Base-by-base conservation (phyloP, 768 basidiomycete species). In the Fistulinella prunicolor region DNA sequence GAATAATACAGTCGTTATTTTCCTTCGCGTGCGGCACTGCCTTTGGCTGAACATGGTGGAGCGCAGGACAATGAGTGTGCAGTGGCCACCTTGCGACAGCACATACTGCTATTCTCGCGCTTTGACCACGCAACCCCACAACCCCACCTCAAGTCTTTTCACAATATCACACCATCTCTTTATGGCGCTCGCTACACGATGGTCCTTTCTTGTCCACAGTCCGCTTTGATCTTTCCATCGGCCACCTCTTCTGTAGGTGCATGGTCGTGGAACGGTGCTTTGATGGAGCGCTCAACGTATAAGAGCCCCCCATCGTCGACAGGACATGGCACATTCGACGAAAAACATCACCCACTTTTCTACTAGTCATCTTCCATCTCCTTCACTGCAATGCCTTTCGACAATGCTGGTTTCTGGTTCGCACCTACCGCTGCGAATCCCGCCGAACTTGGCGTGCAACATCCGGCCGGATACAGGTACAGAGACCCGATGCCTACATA, bases 361-460 rank as follows among this genome's bases (percentile, higher is more conserved):
- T 1, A 14, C 36, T 32, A 6, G 14, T 29, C 22, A 14, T 26
- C 29, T 19, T 23, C 12, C 3, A 10, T 32, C 13, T 30, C 36
- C 37, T 12, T 12, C 10, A 21, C 23, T 13, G 9, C 17, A 0
- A 60, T 59, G 58, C 30, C 42, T 26, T 10, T 32, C 8, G 23
- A 57, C 20, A 9, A 6, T 0, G 19, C 9, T 0, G 37, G 34
- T 29, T 12, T 19, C 17, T 60, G 44, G 58, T 1, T 16, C 9
- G 24, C 30, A 8, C 58, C 57, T 1, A 5, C 26, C 17, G 42
- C 57, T 9, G 36, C 49, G 12, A 16, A 26, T 2, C 57, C 49
- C 1, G 24, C 14, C 7, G 30, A 51, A 3, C 53, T 60, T 17
- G 29, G 46, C 2, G 4, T 1, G 2, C 45, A 28, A 4, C 41